phyloP scores from a whole-genome alignment of 352 stramenopile genomes.

The Pythium graminicola region DNA sequence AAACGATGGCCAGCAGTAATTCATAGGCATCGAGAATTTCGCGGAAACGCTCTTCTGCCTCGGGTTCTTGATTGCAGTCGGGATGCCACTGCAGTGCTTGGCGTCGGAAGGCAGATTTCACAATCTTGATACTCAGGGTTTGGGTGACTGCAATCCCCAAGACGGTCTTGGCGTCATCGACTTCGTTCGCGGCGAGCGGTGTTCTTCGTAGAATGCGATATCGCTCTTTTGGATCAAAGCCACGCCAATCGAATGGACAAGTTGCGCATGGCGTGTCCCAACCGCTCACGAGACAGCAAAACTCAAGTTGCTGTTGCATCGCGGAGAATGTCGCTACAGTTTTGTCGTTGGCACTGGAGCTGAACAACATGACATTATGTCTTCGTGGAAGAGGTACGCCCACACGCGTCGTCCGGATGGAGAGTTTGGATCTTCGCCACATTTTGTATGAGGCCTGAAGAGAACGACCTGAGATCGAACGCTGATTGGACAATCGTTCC shows the following conservation, averaged over 20 bases:
- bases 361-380: background rate
- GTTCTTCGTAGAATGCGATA: slow-evolving; percentile 16
- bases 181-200: background rate
- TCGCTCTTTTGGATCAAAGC: slow-evolving; percentile 49
- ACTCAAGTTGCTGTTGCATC: slow-evolving; percentile 52
- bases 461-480: background rate
- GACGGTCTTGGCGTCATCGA: slow-evolving; percentile 11
- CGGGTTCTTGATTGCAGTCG: slow-evolving; percentile 84
- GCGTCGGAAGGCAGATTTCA: slow-evolving; percentile 56
- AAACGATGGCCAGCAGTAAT: slow-evolving; percentile 41
- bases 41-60: slow-evolving; percentile 80
- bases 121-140: slow-evolving; percentile 11
- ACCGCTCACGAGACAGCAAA: slow-evolving; percentile 62
- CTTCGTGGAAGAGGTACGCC: no score
- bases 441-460: background rate
- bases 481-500: slow-evolving; percentile 23
- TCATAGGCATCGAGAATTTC: slow-evolving; percentile 86
- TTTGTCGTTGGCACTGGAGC: slow-evolving; percentile 12
- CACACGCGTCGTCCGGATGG: background rate
- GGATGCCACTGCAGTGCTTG: slow-evolving; percentile 89
- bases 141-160: background rate
- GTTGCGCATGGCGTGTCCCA: slow-evolving; percentile 55
- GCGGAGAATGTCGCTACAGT: slow-evolving; percentile 25
- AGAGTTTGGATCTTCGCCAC: slow-evolving; percentile 7
- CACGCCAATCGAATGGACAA: slow-evolving; percentile 63